These are phyloP conservation scores for Phytopythium mirpurense DNA, from an alignment of 352 stramenopile genomes.

Conservation along the genomic window DNA sequence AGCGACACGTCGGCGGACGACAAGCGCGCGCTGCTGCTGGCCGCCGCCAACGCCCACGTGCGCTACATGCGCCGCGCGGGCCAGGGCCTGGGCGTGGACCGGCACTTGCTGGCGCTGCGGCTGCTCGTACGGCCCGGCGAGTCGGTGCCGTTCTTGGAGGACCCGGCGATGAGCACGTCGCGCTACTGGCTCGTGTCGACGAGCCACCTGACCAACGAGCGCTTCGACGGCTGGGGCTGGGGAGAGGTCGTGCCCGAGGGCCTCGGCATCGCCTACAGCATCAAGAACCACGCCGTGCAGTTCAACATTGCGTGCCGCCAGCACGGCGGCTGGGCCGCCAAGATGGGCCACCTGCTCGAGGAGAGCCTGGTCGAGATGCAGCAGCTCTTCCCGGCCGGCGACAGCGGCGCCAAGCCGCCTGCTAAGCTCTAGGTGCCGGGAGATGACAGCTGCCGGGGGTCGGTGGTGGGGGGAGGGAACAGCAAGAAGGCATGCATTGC, in stretches of 20 bases:
- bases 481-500: too few relatives aligned
- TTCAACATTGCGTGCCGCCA: constrained; percentile 82
- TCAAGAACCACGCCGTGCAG: constrained; percentile 73
- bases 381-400: constrained; percentile 44
- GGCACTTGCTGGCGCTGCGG: constrained; percentile 91
- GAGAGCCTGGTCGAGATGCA: constrained; percentile 80
- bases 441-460: too few relatives aligned
- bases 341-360: constrained; percentile 68
- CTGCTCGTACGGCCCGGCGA: constrained; percentile 45
- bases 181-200: constrained; percentile 81
- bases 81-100: constrained; percentile 86
- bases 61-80: constrained; percentile 69
- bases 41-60: constrained; percentile 43
- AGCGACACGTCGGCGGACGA: constrained; percentile 22
- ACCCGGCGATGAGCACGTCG: constrained; percentile 54
- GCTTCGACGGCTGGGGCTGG: constrained; percentile 84
- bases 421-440: constrained; percentile 37
- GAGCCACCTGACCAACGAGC: constrained; percentile 74
- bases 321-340: constrained; percentile 36
- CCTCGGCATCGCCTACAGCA: constrained; percentile 76
- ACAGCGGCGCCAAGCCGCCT: constrained; percentile 15
- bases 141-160: constrained; percentile 62
- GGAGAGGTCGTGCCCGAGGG: constrained; percentile 76
- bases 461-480: too few relatives aligned
- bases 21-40: constrained; percentile 41